These are phyloP conservation scores for Spinellus fusiger DNA, from an alignment of 192 early-diverging fungal species.

Conservation along the genomic window DNA sequence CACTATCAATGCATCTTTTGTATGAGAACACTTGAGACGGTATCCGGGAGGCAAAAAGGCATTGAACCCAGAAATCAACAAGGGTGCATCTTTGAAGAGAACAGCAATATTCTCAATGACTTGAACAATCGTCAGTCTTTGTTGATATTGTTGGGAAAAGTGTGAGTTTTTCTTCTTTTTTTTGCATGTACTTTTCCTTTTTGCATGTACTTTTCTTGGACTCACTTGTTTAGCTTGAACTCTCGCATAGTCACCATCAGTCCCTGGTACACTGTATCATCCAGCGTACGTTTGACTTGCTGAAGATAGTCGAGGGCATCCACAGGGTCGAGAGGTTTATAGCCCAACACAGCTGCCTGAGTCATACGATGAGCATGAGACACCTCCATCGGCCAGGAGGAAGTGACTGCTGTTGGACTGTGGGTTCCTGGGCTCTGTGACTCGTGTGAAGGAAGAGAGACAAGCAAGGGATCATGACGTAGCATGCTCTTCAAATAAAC, in stretches of 20 bases:
- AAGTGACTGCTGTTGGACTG: too few relatives aligned
- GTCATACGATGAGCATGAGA: neutral
- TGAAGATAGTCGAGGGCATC: conserved; percentile 94
- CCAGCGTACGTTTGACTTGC: conserved; percentile 86
- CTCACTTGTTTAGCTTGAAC: conserved; percentile 86
- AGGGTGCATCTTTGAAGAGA: conserved; percentile 82
- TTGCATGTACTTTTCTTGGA: too few relatives aligned
- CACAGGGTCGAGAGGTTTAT: conserved; percentile 69
- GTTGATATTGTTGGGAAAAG: neutral
- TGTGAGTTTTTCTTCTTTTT: neutral
- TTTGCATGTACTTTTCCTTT: too few relatives aligned
- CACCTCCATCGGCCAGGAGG: neutral
- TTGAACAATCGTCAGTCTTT: conserved; percentile 56
- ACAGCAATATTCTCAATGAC: conserved; percentile 95
- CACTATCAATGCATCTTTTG: conserved; percentile 79
- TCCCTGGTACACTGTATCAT: conserved; percentile 86
- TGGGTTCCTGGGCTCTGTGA: too few relatives aligned
- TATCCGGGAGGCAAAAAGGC: conserved; percentile 98
- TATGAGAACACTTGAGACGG: conserved; percentile 81
- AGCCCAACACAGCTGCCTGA: conserved; percentile 4
- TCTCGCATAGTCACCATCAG: conserved; percentile 99
- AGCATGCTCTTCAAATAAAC: too few relatives aligned
- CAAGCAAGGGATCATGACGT: too few relatives aligned
- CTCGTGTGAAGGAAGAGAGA: too few relatives aligned
- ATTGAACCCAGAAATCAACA: conserved; percentile 97